Conservation (phyloP, 768 basidiomycete genomes). For the Auriscalpium vulgare region DNA sequence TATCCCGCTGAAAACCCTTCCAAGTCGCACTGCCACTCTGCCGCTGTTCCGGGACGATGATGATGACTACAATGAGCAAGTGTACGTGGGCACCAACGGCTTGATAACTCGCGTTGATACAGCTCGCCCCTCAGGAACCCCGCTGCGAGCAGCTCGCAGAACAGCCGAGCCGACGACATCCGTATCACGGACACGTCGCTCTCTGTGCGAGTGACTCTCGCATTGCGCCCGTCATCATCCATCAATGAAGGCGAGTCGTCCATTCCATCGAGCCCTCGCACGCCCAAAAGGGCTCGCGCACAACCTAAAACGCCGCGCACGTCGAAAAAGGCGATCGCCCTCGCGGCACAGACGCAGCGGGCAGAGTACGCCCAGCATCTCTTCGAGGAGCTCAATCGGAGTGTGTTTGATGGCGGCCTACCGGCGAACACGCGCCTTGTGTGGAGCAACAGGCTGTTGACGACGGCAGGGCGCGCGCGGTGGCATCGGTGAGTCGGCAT, state of each 20-base stretch:
- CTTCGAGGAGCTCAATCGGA: conserved; percentile 12
- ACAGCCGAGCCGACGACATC: background rate
- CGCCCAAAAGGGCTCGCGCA: background rate
- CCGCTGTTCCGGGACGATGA: background rate
- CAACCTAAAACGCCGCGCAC: conserved; percentile 11
- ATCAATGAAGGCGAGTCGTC: background rate
- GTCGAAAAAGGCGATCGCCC: conserved; percentile 10
- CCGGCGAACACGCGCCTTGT: conserved; percentile 6
- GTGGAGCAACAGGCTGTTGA: conserved; percentile 14
- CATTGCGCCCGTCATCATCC: background rate
- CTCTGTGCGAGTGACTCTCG: background rate
- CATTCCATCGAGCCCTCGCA: background rate
- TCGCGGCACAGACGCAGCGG: conserved; percentile 11
- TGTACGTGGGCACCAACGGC: background rate
- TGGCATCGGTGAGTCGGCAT: conserved; percentile 9
- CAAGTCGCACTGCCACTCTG: background rate
- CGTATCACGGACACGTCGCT: background rate
- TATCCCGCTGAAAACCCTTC: background rate
- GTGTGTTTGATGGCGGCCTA: conserved; percentile 9
- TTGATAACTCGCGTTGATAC: background rate
- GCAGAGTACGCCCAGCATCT: conserved; percentile 11
- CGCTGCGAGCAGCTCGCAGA: background rate
- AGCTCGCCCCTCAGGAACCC: background rate
- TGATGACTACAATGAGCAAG: too few relatives aligned
- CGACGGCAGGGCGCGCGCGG: conserved; percentile 14